A percentile compares a stretch with the other conserved stretches of the same genome.
Evolutionary conservation across 2,329 filamentous ascomycete genomes (phyloP).

Genomic region (Penicillium sp.): DNA sequence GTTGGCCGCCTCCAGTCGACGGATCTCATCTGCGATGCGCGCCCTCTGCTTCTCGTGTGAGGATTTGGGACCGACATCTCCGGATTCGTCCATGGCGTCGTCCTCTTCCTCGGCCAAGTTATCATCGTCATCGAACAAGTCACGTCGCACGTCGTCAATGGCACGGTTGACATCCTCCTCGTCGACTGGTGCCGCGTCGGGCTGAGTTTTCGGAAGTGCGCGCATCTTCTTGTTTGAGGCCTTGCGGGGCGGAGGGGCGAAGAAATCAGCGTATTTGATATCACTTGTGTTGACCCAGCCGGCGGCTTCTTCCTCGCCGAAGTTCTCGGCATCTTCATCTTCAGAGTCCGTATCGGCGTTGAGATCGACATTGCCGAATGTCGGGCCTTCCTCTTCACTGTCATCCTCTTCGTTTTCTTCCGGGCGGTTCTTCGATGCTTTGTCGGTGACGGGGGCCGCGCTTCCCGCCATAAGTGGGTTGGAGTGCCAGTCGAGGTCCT

Average conservation of each 20-base stretch:
- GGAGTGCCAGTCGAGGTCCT: constrained; percentile 86
- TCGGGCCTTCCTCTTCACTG: constrained; percentile 71
- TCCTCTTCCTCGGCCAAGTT: constrained; percentile 58
- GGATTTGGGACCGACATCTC: constrained; percentile 51
- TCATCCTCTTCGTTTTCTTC: constrained; percentile 58
- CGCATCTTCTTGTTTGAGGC: constrained; percentile 56
- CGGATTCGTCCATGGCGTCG: constrained; percentile 67
- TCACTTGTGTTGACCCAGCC: constrained; percentile 77
- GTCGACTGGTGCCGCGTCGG: constrained; percentile 47
- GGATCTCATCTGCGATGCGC: constrained; percentile 85
- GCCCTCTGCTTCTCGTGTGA: constrained; percentile 85
- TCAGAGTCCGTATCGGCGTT: constrained; percentile 67
- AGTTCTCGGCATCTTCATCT: constrained; percentile 35
- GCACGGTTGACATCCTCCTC: constrained; percentile 75
- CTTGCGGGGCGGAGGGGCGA: constrained; percentile 80
- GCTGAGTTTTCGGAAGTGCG: constrained; percentile 57
- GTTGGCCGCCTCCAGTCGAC: constrained; percentile 83
- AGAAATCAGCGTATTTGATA: constrained; percentile 90
- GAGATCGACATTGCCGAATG: constrained; percentile 77
- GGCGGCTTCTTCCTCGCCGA: constrained; percentile 60
- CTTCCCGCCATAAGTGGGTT: constrained; percentile 63
- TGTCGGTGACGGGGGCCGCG: constrained; percentile 10
- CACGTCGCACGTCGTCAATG: constrained; percentile 83
- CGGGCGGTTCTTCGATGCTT: constrained; percentile 20
- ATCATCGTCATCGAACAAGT: constrained; percentile 79